A percentile compares a stretch with the other conserved stretches of the same genome.
phyloP scores from a whole-genome alignment of 345 rosid species.

The Sisymbrium irio region DNA sequence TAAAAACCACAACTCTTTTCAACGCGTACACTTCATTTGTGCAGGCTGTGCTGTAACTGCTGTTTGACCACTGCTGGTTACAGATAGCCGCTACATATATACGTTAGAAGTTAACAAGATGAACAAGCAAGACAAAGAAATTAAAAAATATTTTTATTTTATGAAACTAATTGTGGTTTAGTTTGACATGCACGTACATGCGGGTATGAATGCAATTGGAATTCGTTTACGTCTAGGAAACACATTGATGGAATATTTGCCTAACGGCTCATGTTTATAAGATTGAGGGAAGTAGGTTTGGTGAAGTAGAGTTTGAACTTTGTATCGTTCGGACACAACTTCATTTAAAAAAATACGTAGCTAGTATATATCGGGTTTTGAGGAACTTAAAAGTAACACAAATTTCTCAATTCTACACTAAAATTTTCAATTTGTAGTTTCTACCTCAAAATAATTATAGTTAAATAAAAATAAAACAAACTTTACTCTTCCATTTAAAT shows the following conservation, averaged over 20 bases:
- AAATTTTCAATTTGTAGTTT: too few species aligned
- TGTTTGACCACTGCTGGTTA: background rate
- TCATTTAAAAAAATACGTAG: too few species aligned
- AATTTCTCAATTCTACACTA: too few species aligned
- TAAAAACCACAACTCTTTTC: background rate
- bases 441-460: too few species aligned
- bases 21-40: background rate
- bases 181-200: background rate
- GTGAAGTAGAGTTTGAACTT: background rate
- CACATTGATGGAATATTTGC: constrained; percentile 14
- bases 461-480: too few species aligned
- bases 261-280: constrained; percentile 14
- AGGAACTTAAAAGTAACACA: too few species aligned
- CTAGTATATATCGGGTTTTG: too few species aligned
- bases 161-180: background rate
- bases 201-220: background rate
- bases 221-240: background rate
- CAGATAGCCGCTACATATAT: constrained; percentile 7
- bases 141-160: background rate
- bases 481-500: too few species aligned
- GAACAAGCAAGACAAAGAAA: constrained; percentile 14
- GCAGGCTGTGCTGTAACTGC: background rate
- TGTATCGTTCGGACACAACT: background rate
- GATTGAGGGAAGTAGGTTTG: background rate
- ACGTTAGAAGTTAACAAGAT: constrained; percentile 22